phyloP scores from a whole-genome alignment of 805 yeast genomes.

The Ogataea nitratoaversa region DNA sequence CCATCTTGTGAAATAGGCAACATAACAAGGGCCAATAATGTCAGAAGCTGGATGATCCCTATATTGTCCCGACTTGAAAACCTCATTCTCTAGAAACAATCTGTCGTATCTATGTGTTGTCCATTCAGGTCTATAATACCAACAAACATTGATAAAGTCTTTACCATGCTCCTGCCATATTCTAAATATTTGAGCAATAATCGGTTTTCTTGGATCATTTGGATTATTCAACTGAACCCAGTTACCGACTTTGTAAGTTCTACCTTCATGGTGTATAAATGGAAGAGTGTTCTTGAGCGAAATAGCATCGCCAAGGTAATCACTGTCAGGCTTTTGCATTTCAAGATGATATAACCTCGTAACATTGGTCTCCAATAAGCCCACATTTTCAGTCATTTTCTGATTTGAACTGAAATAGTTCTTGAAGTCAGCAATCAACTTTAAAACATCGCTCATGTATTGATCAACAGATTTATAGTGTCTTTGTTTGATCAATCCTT shows the following conservation, averaged over 20 bases:
- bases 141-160: conserved; percentile 88
- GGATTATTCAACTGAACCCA: conserved; percentile 89
- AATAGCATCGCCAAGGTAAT: conserved; percentile 55
- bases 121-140: conserved; percentile 98
- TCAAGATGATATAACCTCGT: conserved; percentile 59
- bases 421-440: conserved; percentile 73
- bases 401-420: conserved; percentile 56
- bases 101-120: conserved; percentile 92
- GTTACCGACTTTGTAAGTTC: conserved; percentile 80
- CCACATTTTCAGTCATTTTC: conserved; percentile 57
- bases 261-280: conserved; percentile 73
- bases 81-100: conserved; percentile 88
- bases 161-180: conserved; percentile 88
- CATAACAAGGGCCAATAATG: conserved; percentile 89
- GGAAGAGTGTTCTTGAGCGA: conserved; percentile 60
- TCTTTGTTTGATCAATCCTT: conserved; percentile 80
- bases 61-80: conserved; percentile 94
- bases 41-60: conserved; percentile 89
- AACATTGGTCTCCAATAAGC: conserved; percentile 57
- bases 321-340: conserved; percentile 76
- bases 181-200: conserved; percentile 89
- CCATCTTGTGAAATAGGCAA: conserved; percentile 88
- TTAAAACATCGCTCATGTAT: conserved; percentile 71
- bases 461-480: conserved; percentile 71
- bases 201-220: conserved; percentile 85